These are phyloP conservation scores for Calonectria leucothoes DNA, from an alignment of 2,329 filamentous ascomycete species.

Conservation along the genomic window DNA sequence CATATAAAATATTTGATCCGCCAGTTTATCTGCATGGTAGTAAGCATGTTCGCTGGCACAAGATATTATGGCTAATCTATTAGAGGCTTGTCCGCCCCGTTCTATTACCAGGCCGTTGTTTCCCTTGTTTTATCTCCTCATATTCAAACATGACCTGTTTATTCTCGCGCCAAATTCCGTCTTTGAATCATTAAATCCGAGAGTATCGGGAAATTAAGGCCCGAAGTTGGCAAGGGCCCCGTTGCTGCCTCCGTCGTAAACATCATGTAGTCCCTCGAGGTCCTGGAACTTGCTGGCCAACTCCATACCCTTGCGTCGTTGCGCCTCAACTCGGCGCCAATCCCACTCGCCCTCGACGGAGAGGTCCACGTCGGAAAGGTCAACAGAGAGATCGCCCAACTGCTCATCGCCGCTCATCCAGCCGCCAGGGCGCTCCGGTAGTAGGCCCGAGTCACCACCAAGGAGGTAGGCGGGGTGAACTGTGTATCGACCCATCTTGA, in stretches of 20 bases:
- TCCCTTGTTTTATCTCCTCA: neutral
- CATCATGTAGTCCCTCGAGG: slow-evolving; percentile 63
- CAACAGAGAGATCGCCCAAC: slow-evolving; percentile 52
- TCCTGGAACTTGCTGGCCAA: slow-evolving; percentile 67
- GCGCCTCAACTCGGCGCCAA: slow-evolving; percentile 67
- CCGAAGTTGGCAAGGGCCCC: slow-evolving; percentile 64
- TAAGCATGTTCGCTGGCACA: slow-evolving; percentile 12
- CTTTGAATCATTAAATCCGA: neutral
- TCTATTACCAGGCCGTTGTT: neutral
- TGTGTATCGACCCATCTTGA: slow-evolving; percentile 85
- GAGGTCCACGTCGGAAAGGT: slow-evolving; percentile 51
- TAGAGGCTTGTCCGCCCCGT: neutral
- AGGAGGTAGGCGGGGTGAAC: slow-evolving; percentile 85
- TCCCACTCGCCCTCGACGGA: slow-evolving; percentile 60
- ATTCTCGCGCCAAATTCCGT: neutral
- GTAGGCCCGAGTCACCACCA: slow-evolving; percentile 71
- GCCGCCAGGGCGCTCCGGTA: slow-evolving; percentile 79
- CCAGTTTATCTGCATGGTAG: slow-evolving; percentile 13
- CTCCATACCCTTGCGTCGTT: slow-evolving; percentile 66
- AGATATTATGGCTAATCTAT: neutral
- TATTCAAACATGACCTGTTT: neutral
- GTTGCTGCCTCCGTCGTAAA: slow-evolving; percentile 65
- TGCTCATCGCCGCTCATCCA: slow-evolving; percentile 63
- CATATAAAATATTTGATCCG: neutral
- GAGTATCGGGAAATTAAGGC: slow-evolving; percentile 46